Conservation (phyloP, 2,329 filamentous ascomycete species). For the Ascochyta fabae region DNA sequence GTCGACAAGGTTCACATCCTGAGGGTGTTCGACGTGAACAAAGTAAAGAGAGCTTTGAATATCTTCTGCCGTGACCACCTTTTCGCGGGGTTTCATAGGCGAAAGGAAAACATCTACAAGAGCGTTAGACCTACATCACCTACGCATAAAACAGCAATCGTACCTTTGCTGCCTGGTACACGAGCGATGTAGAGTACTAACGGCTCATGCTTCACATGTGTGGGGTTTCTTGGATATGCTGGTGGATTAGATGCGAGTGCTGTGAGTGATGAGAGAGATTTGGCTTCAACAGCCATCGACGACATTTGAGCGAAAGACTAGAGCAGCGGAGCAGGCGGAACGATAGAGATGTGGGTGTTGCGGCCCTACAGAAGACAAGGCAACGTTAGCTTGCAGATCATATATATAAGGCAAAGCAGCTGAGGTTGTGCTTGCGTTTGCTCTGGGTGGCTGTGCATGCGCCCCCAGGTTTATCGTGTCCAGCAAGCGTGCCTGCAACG, state of each 20-base stretch:
- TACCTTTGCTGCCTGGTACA: constrained; percentile 89
- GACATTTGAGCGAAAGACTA: constrained; percentile 35
- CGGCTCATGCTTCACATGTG: constrained; percentile 70
- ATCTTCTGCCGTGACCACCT: constrained; percentile 87
- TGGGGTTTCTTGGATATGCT: constrained; percentile 79
- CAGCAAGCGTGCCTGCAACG: constrained; percentile 22
- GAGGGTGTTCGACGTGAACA: constrained; percentile 75
- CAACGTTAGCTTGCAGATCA: constrained; percentile 24
- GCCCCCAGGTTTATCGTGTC: constrained; percentile 23
- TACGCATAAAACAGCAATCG: constrained; percentile 28
- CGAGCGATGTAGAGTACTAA: constrained; percentile 89
- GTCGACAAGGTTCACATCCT: constrained; percentile 52
- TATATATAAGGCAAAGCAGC: constrained; percentile 32
- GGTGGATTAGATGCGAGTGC: constrained; percentile 85
- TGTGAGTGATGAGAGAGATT: constrained; percentile 80
- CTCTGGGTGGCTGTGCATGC: constrained; percentile 39
- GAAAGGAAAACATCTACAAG: constrained; percentile 84
- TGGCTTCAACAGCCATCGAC: constrained; percentile 70
- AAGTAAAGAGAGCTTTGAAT: constrained; percentile 90
- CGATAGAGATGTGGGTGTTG: constrained; percentile 17
- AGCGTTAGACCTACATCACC: constrained; percentile 22
- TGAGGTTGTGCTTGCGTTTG: constrained; percentile 30
- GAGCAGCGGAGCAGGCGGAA: constrained; percentile 15
- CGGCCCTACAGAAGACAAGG: constrained; percentile 13
- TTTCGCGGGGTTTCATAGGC: constrained; percentile 84